Conservation (phyloP, 2,329 filamentous ascomycete genomes). For the Apiospora arundinis region DNA sequence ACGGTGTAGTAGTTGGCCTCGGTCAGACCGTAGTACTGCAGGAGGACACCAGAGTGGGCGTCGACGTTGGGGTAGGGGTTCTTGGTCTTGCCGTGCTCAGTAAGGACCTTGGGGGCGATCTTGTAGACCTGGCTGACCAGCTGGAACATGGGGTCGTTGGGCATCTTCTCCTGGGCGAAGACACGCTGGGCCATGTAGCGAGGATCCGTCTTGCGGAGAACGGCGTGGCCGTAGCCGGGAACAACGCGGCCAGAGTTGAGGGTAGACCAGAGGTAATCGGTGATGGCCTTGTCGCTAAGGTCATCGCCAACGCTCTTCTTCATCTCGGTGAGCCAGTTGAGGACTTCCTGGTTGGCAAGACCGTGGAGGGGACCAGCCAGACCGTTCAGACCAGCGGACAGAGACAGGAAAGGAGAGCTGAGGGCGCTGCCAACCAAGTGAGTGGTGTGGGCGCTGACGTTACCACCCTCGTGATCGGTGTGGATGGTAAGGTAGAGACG, state of each 20-base stretch:
- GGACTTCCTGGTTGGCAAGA: constrained; percentile 98
- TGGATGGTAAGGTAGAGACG: constrained; percentile 99
- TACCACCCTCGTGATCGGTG: constrained; percentile 99
- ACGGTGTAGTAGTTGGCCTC: constrained; percentile 99
- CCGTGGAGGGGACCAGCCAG: constrained; percentile 98
- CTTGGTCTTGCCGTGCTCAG: constrained; percentile 99
- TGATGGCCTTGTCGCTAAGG: constrained; percentile 95
- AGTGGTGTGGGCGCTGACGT: constrained; percentile 97
- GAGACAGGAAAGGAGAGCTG: constrained; percentile 95
- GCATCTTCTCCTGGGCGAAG: constrained; percentile 91
- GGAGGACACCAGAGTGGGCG: constrained; percentile 97
- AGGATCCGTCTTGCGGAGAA: constrained; percentile 99
- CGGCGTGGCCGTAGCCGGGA: constrained; percentile 97
- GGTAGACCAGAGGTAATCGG: constrained; percentile 97
- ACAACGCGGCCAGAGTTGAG: constrained; percentile 96
- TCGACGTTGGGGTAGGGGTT: constrained; percentile 99
- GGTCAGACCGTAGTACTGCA: constrained; percentile 99
- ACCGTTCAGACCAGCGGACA: constrained; percentile 96
- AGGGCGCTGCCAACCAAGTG: constrained; percentile 96
- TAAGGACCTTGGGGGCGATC: constrained; percentile 96
- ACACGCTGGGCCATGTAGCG: constrained; percentile 98
- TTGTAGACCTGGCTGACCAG: constrained; percentile 99
- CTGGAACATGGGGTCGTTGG: constrained; percentile 99
- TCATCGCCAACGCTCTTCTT: constrained; percentile 94
- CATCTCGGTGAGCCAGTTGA: constrained; percentile 99